A percentile compares a stretch with the other conserved stretches of the same genome.
Conservation (phyloP, 2,329 filamentous ascomycete species). For the Sphaerostilbella broomeana region DNA sequence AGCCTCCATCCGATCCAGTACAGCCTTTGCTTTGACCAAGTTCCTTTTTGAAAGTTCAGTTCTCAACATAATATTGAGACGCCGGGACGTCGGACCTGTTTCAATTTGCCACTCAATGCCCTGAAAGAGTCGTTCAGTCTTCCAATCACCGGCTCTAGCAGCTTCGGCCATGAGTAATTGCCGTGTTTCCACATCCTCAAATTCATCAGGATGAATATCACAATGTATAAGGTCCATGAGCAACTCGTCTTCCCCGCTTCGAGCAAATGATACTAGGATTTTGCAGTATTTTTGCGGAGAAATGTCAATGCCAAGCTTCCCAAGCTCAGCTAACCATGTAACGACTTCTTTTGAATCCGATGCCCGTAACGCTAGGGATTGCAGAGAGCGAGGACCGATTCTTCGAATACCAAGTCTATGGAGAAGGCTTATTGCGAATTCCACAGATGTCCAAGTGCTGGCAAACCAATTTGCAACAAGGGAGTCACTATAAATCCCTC, state of each 20-base stretch:
- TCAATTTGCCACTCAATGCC: slow-evolving; percentile 31
- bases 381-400: slow-evolving; percentile 70
- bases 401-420: slow-evolving; percentile 62
- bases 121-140: slow-evolving; percentile 37
- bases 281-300: slow-evolving; percentile 58
- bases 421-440: slow-evolving; percentile 64
- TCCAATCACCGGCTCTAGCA: slow-evolving; percentile 29
- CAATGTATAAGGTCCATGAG: slow-evolving; percentile 40
- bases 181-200: slow-evolving; percentile 40
- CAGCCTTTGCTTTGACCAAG: slow-evolving; percentile 19
- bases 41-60: slow-evolving; percentile 14
- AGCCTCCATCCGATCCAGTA: slow-evolving; percentile 29
- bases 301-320: slow-evolving; percentile 55
- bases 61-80: slow-evolving; percentile 20
- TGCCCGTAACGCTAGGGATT: slow-evolving; percentile 67
- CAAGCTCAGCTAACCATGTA: slow-evolving; percentile 53
- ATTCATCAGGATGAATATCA: slow-evolving; percentile 51
- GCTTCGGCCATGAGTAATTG: slow-evolving; percentile 32
- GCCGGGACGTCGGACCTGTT: slow-evolving; percentile 15
- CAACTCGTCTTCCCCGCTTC: slow-evolving; percentile 45
- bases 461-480: slow-evolving; percentile 81
- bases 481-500: slow-evolving; percentile 30
- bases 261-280: slow-evolving; percentile 58
- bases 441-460: slow-evolving; percentile 60
- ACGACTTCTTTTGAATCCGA: slow-evolving; percentile 48